A percentile compares a stretch with the other conserved stretches of the same genome.
phyloP scores from a whole-genome alignment of 2,329 filamentous ascomycete genomes.

The Grosmannia clavigera region DNA sequence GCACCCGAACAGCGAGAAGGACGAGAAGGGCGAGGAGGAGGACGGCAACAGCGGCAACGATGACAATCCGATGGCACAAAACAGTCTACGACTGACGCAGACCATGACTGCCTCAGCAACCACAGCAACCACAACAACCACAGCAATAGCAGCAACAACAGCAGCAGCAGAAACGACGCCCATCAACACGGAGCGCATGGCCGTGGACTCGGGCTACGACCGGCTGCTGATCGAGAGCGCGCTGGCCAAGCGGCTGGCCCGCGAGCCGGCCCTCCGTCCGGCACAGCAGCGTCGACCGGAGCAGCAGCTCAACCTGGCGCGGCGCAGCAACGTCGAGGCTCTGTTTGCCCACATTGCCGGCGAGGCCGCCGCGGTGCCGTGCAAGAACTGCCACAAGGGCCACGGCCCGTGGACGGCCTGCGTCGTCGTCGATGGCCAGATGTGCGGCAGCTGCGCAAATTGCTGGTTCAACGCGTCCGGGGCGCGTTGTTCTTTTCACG shows the following conservation, averaged over 20 bases:
- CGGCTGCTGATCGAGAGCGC: constrained; percentile 38
- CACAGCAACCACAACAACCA: neutral
- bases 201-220: constrained; percentile 32
- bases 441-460: constrained; percentile 50
- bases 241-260: constrained; percentile 40
- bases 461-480: constrained; percentile 54
- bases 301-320: constrained; percentile 40
- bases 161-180: neutral
- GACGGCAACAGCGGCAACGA: neutral
- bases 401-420: constrained; percentile 48
- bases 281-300: constrained; percentile 41
- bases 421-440: constrained; percentile 45
- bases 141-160: constrained; percentile 1
- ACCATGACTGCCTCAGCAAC: neutral
- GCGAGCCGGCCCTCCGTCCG: constrained; percentile 34
- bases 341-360: constrained; percentile 46
- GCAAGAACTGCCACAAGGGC: constrained; percentile 48
- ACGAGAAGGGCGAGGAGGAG: neutral
- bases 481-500: constrained; percentile 46
- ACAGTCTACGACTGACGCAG: neutral
- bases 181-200: constrained; percentile 33
- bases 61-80: neutral
- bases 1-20: neutral
- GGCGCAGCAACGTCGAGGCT: constrained; percentile 48
- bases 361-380: constrained; percentile 31